Evolutionary conservation across 2,329 filamentous ascomycete genomes (phyloP).

Genomic region (Botryotinia calthae): DNA sequence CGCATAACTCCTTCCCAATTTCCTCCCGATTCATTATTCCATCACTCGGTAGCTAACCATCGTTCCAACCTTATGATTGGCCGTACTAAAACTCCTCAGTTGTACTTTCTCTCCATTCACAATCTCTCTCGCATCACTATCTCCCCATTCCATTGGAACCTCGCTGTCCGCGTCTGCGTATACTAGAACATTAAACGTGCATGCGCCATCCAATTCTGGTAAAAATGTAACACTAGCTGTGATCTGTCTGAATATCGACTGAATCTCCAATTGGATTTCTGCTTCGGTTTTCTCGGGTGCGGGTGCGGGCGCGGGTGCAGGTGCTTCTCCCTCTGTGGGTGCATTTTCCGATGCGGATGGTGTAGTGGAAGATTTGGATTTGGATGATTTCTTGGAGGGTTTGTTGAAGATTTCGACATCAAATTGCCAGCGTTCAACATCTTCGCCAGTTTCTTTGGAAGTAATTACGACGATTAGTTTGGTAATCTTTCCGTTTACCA

Average conservation of each 20-base stretch:
- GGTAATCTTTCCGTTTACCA: constrained; percentile 93
- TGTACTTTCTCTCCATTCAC: constrained; percentile 90
- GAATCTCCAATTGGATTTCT: constrained; percentile 94
- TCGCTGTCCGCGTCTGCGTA: constrained; percentile 97
- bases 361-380: constrained; percentile 30
- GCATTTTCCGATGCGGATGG: constrained; percentile 63
- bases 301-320: constrained; percentile 35
- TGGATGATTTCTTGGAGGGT: constrained; percentile 44
- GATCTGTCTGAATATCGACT: constrained; percentile 95
- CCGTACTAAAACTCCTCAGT: constrained; percentile 92
- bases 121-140: constrained; percentile 97
- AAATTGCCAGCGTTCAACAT: constrained; percentile 97
- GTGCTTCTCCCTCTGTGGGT: constrained; percentile 41
- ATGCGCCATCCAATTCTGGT: constrained; percentile 88
- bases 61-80: constrained; percentile 90
- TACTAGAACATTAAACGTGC: constrained; percentile 97
- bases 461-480: constrained; percentile 97
- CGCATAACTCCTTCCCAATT: constrained; percentile 1
- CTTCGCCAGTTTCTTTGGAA: constrained; percentile 93
- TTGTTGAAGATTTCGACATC: constrained; percentile 60
- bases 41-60: constrained; percentile 79
- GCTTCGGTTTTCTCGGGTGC: constrained; percentile 76
- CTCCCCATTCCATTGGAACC: constrained; percentile 96
- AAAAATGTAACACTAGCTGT: constrained; percentile 96
- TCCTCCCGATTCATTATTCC: constrained; percentile 39